Evolutionary conservation across 108 stramenopile species (phyloP).

Genomic region (Bacterosira constricta): DNA sequence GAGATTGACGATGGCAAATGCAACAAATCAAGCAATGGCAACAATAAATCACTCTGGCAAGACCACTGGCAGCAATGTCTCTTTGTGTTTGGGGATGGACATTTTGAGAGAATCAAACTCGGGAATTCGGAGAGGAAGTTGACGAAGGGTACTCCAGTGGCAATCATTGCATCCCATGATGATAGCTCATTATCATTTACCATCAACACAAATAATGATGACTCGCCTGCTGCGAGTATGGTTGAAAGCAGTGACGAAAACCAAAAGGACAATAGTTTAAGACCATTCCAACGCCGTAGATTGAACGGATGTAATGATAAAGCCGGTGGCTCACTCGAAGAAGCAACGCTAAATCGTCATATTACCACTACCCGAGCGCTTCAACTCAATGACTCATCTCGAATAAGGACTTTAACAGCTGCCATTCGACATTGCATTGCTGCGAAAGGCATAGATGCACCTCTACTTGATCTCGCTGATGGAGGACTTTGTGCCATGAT

Average conservation of each 20-base stretch:
- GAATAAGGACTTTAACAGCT: conserved; percentile 34
- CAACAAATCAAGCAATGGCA: conserved; percentile 2
- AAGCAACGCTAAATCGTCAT: conserved; percentile 3
- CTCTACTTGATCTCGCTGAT: conserved; percentile 79
- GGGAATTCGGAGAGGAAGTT: too few species aligned
- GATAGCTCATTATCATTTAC: conserved; percentile 60
- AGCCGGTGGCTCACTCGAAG: not conserved
- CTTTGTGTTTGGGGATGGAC: conserved; percentile 52
- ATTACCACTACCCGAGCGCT: conserved; percentile 64
- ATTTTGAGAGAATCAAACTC: conserved; percentile 5
- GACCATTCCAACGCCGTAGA: conserved; percentile 30
- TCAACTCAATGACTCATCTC: conserved; percentile 66
- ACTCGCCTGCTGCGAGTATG: not conserved
- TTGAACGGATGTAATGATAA: conserved; percentile 8
- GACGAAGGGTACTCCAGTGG: conserved; percentile 32
- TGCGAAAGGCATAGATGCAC: conserved; percentile 41
- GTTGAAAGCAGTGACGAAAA: not conserved
- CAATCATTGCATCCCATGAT: conserved; percentile 53
- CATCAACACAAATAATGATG: not conserved
- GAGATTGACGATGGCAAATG: conserved; percentile 1
- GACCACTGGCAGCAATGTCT: conserved; percentile 90
- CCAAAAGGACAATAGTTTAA: not conserved
- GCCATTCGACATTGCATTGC: conserved; percentile 53
- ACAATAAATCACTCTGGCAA: conserved; percentile 59
- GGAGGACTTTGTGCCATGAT: conserved; percentile 77